These are phyloP conservation scores for Trichocladium antarcticum DNA, from an alignment of 495 filamentous ascomycete genomes.

Conservation along the genomic window DNA sequence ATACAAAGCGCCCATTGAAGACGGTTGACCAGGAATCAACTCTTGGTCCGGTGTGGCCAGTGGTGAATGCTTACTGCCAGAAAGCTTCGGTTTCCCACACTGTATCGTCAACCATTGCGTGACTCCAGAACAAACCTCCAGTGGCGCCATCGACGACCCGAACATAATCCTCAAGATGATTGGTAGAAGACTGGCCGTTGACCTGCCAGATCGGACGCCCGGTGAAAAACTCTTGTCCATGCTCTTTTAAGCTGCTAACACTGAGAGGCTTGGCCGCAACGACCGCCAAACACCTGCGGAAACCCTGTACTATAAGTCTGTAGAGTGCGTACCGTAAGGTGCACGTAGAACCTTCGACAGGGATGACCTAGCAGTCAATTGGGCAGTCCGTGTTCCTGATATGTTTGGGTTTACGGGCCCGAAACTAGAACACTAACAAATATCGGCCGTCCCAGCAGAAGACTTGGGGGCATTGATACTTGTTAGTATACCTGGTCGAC, in stretches of 20 bases:
- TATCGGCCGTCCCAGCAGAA: slow-evolving; percentile 11
- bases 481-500: slow-evolving; percentile 8
- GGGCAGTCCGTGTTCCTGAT: slow-evolving; percentile 7
- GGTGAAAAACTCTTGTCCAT: background rate
- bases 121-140: background rate
- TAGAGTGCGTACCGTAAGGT: slow-evolving; percentile 13
- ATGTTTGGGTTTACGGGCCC: slow-evolving; percentile 5
- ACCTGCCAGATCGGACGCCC: background rate
- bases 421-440: slow-evolving; percentile 10
- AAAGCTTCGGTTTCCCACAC: background rate
- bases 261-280: background rate
- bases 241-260: background rate
- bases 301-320: slow-evolving; percentile 9
- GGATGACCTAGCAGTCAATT: slow-evolving; percentile 15
- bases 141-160: background rate
- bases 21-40: too few species aligned
- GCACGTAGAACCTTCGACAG: background rate
- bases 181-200: background rate
- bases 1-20: too few species aligned
- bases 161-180: background rate
- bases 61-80: background rate
- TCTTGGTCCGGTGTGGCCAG: too few species aligned
- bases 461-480: slow-evolving; percentile 11
- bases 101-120: background rate
- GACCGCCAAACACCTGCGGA: background rate